Percentiles rank a stretch among this genome's conserved stretches.
Evolutionary conservation across 1,284 basidiomycete genomes (phyloP).

Genomic region (Boletellus dicymbophilus): DNA sequence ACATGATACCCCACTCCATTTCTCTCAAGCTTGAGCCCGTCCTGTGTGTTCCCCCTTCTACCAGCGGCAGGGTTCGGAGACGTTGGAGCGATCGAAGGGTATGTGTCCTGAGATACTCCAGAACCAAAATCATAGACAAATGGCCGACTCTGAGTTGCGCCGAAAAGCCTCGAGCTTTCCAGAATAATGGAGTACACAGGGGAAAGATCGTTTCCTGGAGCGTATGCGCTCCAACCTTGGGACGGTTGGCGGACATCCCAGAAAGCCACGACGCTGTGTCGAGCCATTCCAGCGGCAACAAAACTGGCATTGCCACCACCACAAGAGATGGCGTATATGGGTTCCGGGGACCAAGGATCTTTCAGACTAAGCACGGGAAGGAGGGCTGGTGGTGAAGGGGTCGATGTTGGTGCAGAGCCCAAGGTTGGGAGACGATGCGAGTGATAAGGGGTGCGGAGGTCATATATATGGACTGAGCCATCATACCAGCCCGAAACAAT

Average conservation of each 20-base stretch:
- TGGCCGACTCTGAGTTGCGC: slow-evolving; percentile 69
- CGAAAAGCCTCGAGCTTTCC: slow-evolving; percentile 74
- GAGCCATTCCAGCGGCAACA: slow-evolving; percentile 71
- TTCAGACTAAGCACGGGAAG: slow-evolving; percentile 56
- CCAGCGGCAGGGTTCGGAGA: not conserved
- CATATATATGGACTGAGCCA: slow-evolving; percentile 67
- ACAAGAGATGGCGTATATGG: slow-evolving; percentile 70
- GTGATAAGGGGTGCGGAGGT: slow-evolving; percentile 54
- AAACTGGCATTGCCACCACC: slow-evolving; percentile 67
- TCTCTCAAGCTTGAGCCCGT: slow-evolving; percentile 45
- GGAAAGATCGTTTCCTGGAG: slow-evolving; percentile 71
- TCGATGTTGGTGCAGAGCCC: slow-evolving; percentile 1
- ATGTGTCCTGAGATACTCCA: slow-evolving; percentile 54
- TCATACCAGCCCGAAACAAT: slow-evolving; percentile 82
- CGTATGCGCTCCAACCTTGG: slow-evolving; percentile 72
- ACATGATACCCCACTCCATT: slow-evolving; percentile 50
- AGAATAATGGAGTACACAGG: slow-evolving; percentile 72
- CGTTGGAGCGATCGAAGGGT: slow-evolving; percentile 47
- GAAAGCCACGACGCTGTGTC: slow-evolving; percentile 73
- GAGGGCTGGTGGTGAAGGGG: slow-evolving; percentile 33
- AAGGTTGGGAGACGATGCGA: not conserved
- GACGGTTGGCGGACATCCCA: slow-evolving; percentile 70
- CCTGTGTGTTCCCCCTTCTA: slow-evolving; percentile 35
- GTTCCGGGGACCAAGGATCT: slow-evolving; percentile 69
- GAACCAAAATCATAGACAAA: slow-evolving; percentile 79